Base-by-base conservation (phyloP, 305 asterid species). In the Fraxinus floribunda region DNA sequence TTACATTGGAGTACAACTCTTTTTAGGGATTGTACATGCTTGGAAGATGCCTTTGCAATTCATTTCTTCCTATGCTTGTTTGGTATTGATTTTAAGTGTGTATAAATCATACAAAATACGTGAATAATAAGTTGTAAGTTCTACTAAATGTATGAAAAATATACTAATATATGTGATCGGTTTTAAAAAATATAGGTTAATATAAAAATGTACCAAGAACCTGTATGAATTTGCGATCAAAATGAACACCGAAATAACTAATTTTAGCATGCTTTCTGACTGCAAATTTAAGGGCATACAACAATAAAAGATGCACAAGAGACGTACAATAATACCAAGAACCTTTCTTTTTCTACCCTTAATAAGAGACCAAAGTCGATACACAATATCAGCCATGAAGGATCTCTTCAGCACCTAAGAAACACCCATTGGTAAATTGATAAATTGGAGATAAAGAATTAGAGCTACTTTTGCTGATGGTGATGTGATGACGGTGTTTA, bases 401-500 rank as follows among this genome's bases (percentile, higher is more conserved):
- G 8, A 55, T 55, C 66, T 55, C 20, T 20, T 22, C 32, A 22
- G 71, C 71, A 18, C 71, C 71, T 62, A 62, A 62, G 32, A 62
- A 18, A 7, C 29, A 20, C 10, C 44, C 44, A 38, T 38, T 38
- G 44, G 7, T 7, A 38, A 7, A 38, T 38, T 38, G 44, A 38
- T 38, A 38, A 38, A 7, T 38, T 38, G 11, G 44, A 7, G 44
- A 7, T 7, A 38, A 7, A 38, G 78, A 74, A 18, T 2, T 7
- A 16, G 30, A 36, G 55, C 4, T 3, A 5, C 4, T 6, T 62
- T 16, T 44, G 84, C 1, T n/a, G 57, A 57, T 66, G 74, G 5
- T 26, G 49, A 39, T 79, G 86, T 15, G 83, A 29, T 73, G 88
- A 2, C 64, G 81, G 52, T 76, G 85, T 73, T 86, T 81, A 70